Evolutionary conservation across 2,329 filamentous ascomycete genomes (phyloP).

Genomic region (Alternaria brassicae): DNA sequence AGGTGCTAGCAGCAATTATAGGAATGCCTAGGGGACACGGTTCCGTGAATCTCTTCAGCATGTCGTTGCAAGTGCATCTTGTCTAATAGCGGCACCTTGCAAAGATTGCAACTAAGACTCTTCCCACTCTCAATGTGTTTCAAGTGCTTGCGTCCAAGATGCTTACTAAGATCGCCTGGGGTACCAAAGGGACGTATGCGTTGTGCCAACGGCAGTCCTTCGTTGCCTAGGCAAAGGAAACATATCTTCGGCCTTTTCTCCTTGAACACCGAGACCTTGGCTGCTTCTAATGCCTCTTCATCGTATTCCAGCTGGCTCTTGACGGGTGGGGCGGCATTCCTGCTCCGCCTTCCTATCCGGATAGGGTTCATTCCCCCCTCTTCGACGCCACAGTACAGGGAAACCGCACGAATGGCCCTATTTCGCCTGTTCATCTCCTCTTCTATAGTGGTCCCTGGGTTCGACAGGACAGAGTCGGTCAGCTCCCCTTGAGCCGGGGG

Average conservation of each 20-base stretch:
- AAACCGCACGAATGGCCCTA: constrained; percentile 8
- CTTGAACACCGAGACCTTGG: constrained; percentile 17
- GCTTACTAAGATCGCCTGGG: constrained; percentile 21
- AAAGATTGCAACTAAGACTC: constrained; percentile 12
- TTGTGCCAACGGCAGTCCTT: constrained; percentile 3
- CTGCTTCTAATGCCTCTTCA: constrained; percentile 21
- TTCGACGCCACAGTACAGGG: constrained; percentile 18
- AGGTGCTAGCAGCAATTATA: constrained; percentile 7
- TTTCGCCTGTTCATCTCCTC: constrained; percentile 10
- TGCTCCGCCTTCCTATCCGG: not conserved
- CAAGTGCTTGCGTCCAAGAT: constrained; percentile 23
- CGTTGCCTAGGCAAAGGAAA: constrained; percentile 25
- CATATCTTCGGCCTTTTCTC: constrained; percentile 23
- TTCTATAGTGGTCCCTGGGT: constrained; percentile 1
- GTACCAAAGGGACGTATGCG: constrained; percentile 17
- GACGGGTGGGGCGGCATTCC: not conserved
- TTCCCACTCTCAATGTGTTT: constrained; percentile 7
- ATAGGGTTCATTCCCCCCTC: constrained; percentile 13
- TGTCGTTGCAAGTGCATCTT: constrained; percentile 14
- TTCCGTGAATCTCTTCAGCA: constrained; percentile 14
- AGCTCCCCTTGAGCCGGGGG: constrained; percentile 15
- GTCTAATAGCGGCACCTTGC: constrained; percentile 1
- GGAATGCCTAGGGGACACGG: constrained; percentile 1
- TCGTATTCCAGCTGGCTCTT: constrained; percentile 16
- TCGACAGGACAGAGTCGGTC: not conserved